Conservation (phyloP, 306 rosid genomes). For the Bauhinia variegata region DNA sequence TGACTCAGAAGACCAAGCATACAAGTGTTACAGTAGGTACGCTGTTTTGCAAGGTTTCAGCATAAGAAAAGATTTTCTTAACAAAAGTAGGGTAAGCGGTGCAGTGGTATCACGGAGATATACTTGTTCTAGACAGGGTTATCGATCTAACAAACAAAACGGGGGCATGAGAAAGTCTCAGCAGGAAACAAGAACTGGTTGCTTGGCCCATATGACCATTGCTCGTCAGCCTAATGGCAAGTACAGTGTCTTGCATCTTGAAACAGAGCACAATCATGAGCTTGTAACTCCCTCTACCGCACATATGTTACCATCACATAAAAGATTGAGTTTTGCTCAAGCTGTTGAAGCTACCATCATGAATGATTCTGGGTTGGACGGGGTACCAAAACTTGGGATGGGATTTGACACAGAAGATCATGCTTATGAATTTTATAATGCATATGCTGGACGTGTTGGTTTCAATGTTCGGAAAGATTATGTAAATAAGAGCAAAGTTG, state of each 20-base stretch:
- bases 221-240: constrained; percentile 61
- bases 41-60: constrained; percentile 65
- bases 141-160: constrained; percentile 44
- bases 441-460: constrained; percentile 62
- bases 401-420: constrained; percentile 61
- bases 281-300: constrained; percentile 47
- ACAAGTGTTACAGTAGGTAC: constrained; percentile 56
- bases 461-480: constrained; percentile 73
- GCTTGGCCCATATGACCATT: constrained; percentile 74
- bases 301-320: constrained; percentile 62
- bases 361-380: constrained; percentile 48
- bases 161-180: constrained; percentile 39
- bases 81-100: constrained; percentile 62
- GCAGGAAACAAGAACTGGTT: constrained; percentile 66
- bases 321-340: constrained; percentile 57
- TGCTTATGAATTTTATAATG: constrained; percentile 64
- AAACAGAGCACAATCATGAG: constrained; percentile 62
- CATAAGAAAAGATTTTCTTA: constrained; percentile 68
- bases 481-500: constrained; percentile 70
- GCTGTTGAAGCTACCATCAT: constrained; percentile 53
- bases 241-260: constrained; percentile 55
- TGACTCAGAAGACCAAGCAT: constrained; percentile 68
- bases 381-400: constrained; percentile 63
- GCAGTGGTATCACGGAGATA: constrained; percentile 64
- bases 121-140: constrained; percentile 68